Conservation (phyloP, 1,139 yeast genomes). For the Debaryomycetaceae sp. region DNA sequence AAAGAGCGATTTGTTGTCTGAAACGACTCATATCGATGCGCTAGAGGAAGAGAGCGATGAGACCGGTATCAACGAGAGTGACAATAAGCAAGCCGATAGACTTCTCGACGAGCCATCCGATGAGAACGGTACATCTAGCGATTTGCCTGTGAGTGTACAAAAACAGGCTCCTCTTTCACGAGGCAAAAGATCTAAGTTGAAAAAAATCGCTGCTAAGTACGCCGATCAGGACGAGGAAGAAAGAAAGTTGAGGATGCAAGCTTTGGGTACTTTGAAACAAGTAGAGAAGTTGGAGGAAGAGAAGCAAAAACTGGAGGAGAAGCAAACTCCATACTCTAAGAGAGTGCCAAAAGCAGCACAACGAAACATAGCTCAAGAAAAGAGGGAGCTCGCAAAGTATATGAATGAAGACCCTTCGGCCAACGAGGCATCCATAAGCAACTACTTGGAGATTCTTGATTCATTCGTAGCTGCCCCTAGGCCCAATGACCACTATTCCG, state of each 20-base stretch:
- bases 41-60: conserved; percentile 7
- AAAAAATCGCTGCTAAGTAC: conserved; percentile 79
- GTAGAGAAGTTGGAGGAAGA: conserved; percentile 38
- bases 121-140: neutral
- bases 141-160: neutral
- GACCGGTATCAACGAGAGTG: conserved; percentile 9
- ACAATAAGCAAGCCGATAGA: conserved; percentile 9
- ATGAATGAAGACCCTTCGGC: conserved; percentile 33
- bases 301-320: conserved; percentile 18
- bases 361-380: conserved; percentile 46
- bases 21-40: conserved; percentile 10
- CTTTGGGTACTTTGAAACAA: conserved; percentile 78
- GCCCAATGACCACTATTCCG: conserved; percentile 42
- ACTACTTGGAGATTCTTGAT: conserved; percentile 40
- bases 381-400: conserved; percentile 49
- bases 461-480: conserved; percentile 41
- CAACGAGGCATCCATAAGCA: conserved; percentile 27
- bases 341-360: conserved; percentile 25
- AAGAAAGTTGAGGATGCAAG: conserved; percentile 66
- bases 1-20: neutral
- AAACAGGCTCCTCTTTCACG: conserved; percentile 21
- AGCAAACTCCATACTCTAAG: conserved; percentile 13
- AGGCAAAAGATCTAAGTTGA: conserved; percentile 81
- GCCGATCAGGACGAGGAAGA: conserved; percentile 94
- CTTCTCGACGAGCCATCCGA: conserved; percentile 6